Percentiles rank a stretch among this genome's conserved stretches.
These are phyloP conservation scores for Candida buenavistaensis DNA, from an alignment of 1,139 yeast genomes.

Conservation along the genomic window DNA sequence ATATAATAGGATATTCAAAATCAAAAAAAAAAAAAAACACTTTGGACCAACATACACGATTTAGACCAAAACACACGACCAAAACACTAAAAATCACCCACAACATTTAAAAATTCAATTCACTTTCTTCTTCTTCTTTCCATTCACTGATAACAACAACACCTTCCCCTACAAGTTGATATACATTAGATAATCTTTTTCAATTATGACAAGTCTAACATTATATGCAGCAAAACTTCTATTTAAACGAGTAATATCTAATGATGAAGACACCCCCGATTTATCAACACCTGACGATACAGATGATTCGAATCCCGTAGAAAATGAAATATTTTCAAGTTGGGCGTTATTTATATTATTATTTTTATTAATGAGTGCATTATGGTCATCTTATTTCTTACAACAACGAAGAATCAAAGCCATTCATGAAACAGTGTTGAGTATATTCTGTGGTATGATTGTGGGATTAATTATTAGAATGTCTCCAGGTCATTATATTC, in stretches of 20 bases:
- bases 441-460: conserved; percentile 95
- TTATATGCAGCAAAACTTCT: conserved; percentile 27
- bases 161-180: too few relatives aligned
- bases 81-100: too few relatives aligned
- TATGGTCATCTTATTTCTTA: conserved; percentile 93
- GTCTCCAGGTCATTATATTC: conserved; percentile 95
- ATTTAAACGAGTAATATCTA: conserved; percentile 30
- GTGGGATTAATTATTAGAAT: conserved; percentile 89
- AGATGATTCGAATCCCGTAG: conserved; percentile 81
- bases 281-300: conserved; percentile 55
- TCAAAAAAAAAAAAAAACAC: too few relatives aligned
- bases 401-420: conserved; percentile 92
- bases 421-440: conserved; percentile 92
- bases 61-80: too few relatives aligned
- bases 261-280: conserved; percentile 46
- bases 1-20: too few relatives aligned
- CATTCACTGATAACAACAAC: too few relatives aligned
- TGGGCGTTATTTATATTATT: conserved; percentile 94
- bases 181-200: too few relatives aligned
- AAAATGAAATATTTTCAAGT: conserved; percentile 92
- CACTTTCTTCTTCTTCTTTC: too few relatives aligned
- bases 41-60: too few relatives aligned
- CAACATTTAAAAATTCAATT: too few relatives aligned
- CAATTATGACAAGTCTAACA: conserved; percentile 28
- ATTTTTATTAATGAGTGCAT: conserved; percentile 76